These are phyloP conservation scores for Corchorus olitorius DNA, from an alignment of 345 rosid genomes.

Conservation along the genomic window DNA sequence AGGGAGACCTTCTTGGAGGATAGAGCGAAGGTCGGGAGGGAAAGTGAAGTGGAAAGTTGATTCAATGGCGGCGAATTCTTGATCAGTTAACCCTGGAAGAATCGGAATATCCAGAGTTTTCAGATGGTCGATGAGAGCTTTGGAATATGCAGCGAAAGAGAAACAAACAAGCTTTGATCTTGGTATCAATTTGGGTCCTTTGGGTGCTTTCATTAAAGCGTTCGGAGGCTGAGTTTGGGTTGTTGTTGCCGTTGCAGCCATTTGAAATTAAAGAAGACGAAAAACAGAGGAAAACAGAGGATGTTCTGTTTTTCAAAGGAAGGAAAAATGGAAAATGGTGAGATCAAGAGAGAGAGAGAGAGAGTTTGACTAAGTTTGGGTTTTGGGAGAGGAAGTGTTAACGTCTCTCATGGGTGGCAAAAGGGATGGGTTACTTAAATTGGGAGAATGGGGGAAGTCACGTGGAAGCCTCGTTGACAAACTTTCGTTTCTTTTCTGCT, in stretches of 20 bases:
- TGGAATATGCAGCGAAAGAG: conserved; percentile 72
- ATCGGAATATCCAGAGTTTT: conserved; percentile 49
- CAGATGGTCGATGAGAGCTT: conserved; percentile 53
- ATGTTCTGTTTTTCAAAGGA: neutral
- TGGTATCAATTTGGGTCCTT: conserved; percentile 21
- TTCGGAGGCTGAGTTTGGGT: conserved; percentile 15
- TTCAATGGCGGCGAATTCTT: conserved; percentile 63
- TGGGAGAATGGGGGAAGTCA: neutral
- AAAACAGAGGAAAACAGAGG: neutral
- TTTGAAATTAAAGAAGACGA: neutral
- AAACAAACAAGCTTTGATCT: conserved; percentile 49
- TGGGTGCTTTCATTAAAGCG: conserved; percentile 11
- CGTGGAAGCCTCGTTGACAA: conserved; percentile 9
- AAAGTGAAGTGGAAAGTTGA: conserved; percentile 60
- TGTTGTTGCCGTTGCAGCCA: conserved; percentile 20
- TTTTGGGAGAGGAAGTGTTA: neutral
- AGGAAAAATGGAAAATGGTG: neutral
- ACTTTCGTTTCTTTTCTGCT: neutral
- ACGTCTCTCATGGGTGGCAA: conserved; percentile 9
- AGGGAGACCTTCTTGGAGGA: conserved; percentile 83
- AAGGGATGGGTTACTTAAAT: neutral
- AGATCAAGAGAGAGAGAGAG: neutral
- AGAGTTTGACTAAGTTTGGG: conserved; percentile 17
- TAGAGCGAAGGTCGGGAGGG: conserved; percentile 85
- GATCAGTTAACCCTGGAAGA: conserved; percentile 62